phyloP scores from a whole-genome alignment of 176 grass and related monocot species.

The Zizania latifolia region DNA sequence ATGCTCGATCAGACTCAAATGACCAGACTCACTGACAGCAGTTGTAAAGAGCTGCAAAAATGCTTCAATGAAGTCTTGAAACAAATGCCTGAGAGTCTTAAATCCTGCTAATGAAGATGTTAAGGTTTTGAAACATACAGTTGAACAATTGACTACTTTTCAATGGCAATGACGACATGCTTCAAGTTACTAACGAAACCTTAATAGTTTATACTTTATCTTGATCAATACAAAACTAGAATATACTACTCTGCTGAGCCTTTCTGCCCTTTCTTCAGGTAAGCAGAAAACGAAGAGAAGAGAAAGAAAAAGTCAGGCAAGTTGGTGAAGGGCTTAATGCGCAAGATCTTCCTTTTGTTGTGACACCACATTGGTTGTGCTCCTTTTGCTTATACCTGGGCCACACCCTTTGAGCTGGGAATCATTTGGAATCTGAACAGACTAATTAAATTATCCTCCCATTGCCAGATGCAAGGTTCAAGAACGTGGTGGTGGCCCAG shows the following conservation, averaged over 20 bases:
- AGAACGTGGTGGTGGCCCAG: constrained; percentile 35
- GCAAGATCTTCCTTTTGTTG: constrained; percentile 22
- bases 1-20: constrained; percentile 12
- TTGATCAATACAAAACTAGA: constrained; percentile 1
- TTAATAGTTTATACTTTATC: neutral
- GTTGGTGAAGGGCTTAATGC: constrained; percentile 2
- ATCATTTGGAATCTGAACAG: constrained; percentile 20
- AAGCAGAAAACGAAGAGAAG: neutral
- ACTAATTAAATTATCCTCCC: neutral
- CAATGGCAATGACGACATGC: neutral
- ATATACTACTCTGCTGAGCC: neutral
- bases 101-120: neutral
- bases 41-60: neutral
- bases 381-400: constrained; percentile 23
- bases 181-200: neutral
- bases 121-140: neutral
- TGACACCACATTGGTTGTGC: neutral
- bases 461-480: constrained; percentile 22
- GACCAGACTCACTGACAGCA: neutral
- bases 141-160: neutral
- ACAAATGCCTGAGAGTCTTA: neutral
- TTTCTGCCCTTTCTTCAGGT: constrained; percentile 13
- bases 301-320: neutral
- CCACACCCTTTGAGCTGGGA: constrained; percentile 14
- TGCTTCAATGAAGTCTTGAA: neutral